phyloP scores from a whole-genome alignment of 495 filamentous ascomycete species.

The Aspergillus asperescens region DNA sequence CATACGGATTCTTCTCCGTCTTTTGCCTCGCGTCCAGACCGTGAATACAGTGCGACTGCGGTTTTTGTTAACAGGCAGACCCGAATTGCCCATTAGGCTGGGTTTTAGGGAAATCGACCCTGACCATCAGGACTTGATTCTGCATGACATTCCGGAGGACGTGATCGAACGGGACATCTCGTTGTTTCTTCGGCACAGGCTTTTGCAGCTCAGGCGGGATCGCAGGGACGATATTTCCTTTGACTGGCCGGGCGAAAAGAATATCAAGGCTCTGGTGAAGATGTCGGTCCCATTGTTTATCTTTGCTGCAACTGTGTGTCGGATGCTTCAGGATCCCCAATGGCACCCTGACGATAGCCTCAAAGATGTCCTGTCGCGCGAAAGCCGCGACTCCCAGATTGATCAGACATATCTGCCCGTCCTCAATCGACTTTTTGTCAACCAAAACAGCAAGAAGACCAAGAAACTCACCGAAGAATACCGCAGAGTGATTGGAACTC shows the following conservation, averaged over 20 bases:
- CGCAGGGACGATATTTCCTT: not conserved
- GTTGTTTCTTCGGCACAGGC: constrained; percentile 15
- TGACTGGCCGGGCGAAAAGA: constrained; percentile 35
- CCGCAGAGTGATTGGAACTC: constrained; percentile 16
- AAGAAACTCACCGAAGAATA: constrained; percentile 9
- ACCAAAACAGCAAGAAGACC: not conserved
- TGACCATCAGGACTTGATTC: constrained; percentile 1
- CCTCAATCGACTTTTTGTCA: constrained; percentile 16
- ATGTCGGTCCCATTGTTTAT: constrained; percentile 27
- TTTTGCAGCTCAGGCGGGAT: constrained; percentile 12
- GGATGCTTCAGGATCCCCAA: constrained; percentile 19
- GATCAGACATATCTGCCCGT: constrained; percentile 21
- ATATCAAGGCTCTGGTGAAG: constrained; percentile 5
- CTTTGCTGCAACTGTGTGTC: constrained; percentile 27
- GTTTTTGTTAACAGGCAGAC: constrained; percentile 35
- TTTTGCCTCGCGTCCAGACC: constrained; percentile 18
- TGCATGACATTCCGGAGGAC: constrained; percentile 14
- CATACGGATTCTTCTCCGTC: constrained; percentile 24
- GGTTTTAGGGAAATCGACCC: constrained; percentile 15
- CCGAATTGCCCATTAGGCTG: constrained; percentile 36
- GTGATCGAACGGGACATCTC: constrained; percentile 22
- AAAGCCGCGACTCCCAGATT: constrained; percentile 11
- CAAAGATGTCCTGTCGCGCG: constrained; percentile 13
- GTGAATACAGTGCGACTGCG: constrained; percentile 10
- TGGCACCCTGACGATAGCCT: too few species aligned